A percentile compares a stretch with the other conserved stretches of the same genome.
These are phyloP conservation scores for Leccinum pallidistipes DNA, from an alignment of 1,284 basidiomycete species.

Conservation along the genomic window DNA sequence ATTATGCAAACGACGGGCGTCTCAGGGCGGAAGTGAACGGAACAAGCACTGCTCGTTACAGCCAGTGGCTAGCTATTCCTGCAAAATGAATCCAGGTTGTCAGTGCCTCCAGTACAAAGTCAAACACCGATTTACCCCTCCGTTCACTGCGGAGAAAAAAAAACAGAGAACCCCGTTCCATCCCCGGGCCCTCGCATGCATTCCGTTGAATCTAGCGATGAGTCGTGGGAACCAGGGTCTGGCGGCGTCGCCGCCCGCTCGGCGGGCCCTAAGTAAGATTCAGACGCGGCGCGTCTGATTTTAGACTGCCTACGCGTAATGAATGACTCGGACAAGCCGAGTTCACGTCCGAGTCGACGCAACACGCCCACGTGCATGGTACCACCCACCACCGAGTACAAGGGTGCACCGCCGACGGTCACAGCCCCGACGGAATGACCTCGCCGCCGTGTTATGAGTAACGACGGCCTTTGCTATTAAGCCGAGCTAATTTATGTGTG, in stretches of 20 bases:
- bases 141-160: constrained; percentile 17
- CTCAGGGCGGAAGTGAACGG: constrained; percentile 21
- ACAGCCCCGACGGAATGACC: constrained; percentile 18
- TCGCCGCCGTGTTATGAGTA: neutral
- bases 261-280: too few relatives aligned
- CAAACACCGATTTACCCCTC: constrained; percentile 15
- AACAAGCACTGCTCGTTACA: constrained; percentile 23
- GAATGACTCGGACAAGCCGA: neutral
- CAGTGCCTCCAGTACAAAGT: constrained; percentile 24
- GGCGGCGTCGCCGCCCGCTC: neutral
- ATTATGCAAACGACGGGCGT: constrained; percentile 20
- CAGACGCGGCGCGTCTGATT: neutral
- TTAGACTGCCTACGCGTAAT: neutral
- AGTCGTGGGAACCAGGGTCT: neutral
- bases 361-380: too few relatives aligned
- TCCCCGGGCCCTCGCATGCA: neutral
- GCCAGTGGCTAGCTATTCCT: constrained; percentile 25
- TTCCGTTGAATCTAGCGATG: neutral
- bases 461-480: constrained; percentile 2
- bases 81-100: constrained; percentile 24
- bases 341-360: neutral
- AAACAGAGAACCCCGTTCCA: neutral
- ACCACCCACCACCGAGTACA: neutral
- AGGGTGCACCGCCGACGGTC: constrained; percentile 8
- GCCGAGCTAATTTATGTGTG: neutral